Conservation (phyloP, 164 flowering plant species). For the Buxus sempervirens region DNA sequence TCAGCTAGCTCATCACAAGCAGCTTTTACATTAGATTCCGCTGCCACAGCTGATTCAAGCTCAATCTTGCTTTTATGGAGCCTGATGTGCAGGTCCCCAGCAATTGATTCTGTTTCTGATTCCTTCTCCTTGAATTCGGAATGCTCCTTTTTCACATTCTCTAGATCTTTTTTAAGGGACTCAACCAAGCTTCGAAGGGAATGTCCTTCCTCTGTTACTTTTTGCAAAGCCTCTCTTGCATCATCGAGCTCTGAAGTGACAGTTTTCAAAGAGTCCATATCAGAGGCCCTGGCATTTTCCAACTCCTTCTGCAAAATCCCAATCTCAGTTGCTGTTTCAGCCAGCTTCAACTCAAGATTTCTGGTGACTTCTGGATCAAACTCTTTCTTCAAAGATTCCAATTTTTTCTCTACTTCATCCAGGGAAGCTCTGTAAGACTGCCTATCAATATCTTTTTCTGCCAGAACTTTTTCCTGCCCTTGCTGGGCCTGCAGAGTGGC, state of each 20-base stretch:
- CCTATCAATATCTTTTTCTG: conserved; percentile 60
- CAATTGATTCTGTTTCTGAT: conserved; percentile 69
- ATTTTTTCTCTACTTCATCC: conserved; percentile 54
- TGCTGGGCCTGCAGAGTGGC: conserved; percentile 56
- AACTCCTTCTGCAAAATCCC: conserved; percentile 49
- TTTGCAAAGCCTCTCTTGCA: conserved; percentile 74
- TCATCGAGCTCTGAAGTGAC: conserved; percentile 69
- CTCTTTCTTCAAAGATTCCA: conserved; percentile 49
- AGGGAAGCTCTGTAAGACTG: conserved; percentile 45
- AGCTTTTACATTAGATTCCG: conserved; percentile 51
- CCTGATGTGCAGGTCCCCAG: conserved; percentile 67
- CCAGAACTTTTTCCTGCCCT: conserved; percentile 51
- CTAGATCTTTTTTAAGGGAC: conserved; percentile 66
- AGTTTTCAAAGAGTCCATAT: conserved; percentile 56
- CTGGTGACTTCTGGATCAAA: conserved; percentile 45
- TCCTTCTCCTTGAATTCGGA: conserved; percentile 72
- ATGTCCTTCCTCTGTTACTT: conserved; percentile 74
- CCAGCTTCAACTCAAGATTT: conserved; percentile 49
- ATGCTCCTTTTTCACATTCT: conserved; percentile 73
- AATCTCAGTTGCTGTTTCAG: conserved; percentile 46
- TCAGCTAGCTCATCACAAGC: conserved; percentile 63
- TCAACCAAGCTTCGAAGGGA: conserved; percentile 54
- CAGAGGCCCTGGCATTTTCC: conserved; percentile 54
- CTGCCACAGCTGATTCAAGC: conserved; percentile 62
- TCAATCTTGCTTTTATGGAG: conserved; percentile 65